Evolutionary conservation across 129 eudicot genomes (phyloP), one percentile per base, ranked within the genome.

Genomic region (Scalesia atractyloides): DNA sequence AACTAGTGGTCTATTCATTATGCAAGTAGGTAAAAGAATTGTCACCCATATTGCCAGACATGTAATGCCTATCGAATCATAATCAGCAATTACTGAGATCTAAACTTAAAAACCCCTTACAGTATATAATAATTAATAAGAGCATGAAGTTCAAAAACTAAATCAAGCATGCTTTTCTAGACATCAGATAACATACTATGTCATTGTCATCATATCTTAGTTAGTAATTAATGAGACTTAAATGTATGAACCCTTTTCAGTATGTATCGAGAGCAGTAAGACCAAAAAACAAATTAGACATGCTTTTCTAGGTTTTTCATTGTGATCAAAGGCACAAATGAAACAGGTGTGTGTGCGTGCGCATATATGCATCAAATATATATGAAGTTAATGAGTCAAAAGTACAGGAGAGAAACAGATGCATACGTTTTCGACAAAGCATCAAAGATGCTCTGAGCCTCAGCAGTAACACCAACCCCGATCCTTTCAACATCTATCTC

Each of bases 351-450:
- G 48, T 48, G 65, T 5, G 54, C 39, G 36, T 5, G 5, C 7
- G 22, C 24, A 20, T 16, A 39, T 52, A 48, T 44, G 52, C 69
- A 58, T 16, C 54, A 67, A 60, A 57, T 15, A 64, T 19, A 44
- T 22, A 63, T 50, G 24, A 78, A 63, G 13, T 61, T 51, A 60
- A 37, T 11, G 6, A 49, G 18, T 51, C n/a, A 36, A 58, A 63
- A 37, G 70, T 26, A 43, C 9, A 74, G 24, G 2, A 37, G 34
- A 18, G 30, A 16, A 52, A 24, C 60, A 73, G 53, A 76, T 78
- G n/a, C 82, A 71, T 95, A 95, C 99, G 97, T 95, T 84, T 91
- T 95, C 0, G 97, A 90, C 80, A 95, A 82, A 48, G 99, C 97
- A 81, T 95, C 99, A 62, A 95, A 95, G 59, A 95, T 76, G 79